Base-by-base conservation (phyloP, 2,329 filamentous ascomycete genomes). In the Colletotrichum sp. region DNA sequence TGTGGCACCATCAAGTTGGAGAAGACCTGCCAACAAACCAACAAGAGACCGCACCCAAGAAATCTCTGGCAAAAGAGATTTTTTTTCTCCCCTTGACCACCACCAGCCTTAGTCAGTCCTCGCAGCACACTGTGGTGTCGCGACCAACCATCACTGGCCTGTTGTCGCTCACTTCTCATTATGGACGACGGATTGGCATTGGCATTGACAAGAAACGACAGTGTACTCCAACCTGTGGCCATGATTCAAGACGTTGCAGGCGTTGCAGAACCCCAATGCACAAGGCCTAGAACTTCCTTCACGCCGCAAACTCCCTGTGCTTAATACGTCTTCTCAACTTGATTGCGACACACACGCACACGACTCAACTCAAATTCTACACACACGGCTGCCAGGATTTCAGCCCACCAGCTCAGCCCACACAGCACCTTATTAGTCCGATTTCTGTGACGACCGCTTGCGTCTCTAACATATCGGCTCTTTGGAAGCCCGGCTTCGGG, bases 1-100 rank as follows among this genome's bases (percentile, higher is more conserved):
- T 57, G 70, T 76, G 74, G 70, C 65, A 69, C 74, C 70, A 60
- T 60, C 27, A 52, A 64, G 55, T 72, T 63, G 39, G 55, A 72
- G 55, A 68, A 68, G 55, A 72, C n/a, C 28, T 13, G 32, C 59
- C 44, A 39, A 63, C 34, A 67, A 57, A 28, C 44, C 59, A 75
- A 73, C 73, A 39, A 65, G 39, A 63, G 30, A 15, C 22, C 55
- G n/a, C 55, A 27, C n/a, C 44, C 15, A 22, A 36, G 44, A 73
- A 65, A 67, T 57, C 28, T 68, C 66, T 55, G 65, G 61, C 34
- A 15, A 11, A 6, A 19, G 39, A 19, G 22, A 12, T 74, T 71
- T 71, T 19, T 30, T 60, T 28, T 19, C 19, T 28, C 39, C 28
- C 22, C 30, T n/a, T 30, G 39, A n/a, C 30, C 52, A 61, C 28